These are phyloP conservation scores for Nigrospora osmanthi DNA, from an alignment of 2,329 filamentous ascomycete genomes.

Conservation along the genomic window DNA sequence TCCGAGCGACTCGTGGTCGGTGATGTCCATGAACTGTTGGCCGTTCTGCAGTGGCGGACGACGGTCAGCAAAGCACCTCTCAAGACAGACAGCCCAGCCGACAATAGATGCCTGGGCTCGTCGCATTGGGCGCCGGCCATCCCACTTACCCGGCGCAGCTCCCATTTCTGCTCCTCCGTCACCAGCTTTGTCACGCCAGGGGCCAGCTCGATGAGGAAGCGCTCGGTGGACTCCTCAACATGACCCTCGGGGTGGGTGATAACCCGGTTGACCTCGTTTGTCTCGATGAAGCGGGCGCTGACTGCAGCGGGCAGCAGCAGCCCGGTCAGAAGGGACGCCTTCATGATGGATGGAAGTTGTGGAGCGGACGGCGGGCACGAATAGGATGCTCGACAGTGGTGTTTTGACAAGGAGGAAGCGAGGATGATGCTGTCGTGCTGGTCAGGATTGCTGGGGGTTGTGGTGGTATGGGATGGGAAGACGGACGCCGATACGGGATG, in stretches of 20 bases:
- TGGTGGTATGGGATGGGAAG: not conserved
- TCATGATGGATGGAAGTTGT: constrained; percentile 15
- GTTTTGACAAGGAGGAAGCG: not conserved
- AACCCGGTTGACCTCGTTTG: constrained; percentile 41
- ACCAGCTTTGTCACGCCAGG: constrained; percentile 80
- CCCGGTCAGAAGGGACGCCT: constrained; percentile 44
- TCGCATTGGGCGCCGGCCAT: not conserved
- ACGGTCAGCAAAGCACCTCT: constrained; percentile 8
- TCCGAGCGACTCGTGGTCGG: constrained; percentile 61
- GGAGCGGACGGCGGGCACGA: not conserved
- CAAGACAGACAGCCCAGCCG: too few relatives aligned
- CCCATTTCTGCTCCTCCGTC: constrained; percentile 93
- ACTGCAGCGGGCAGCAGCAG: constrained; percentile 44
- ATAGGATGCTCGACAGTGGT: not conserved
- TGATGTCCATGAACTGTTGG: constrained; percentile 91
- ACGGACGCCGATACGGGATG: too few relatives aligned
- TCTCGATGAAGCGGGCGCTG: constrained; percentile 49
- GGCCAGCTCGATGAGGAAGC: constrained; percentile 75
- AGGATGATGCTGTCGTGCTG: not conserved
- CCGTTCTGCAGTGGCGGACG: constrained; percentile 53
- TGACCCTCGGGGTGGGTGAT: constrained; percentile 35
- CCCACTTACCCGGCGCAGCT: constrained; percentile 66
- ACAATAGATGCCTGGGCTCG: too few relatives aligned
- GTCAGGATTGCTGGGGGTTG: not conserved
- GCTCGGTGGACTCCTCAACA: constrained; percentile 30